These are phyloP conservation scores for Naganishia albida DNA, from an alignment of 1,284 basidiomycete genomes.

Conservation along the genomic window DNA sequence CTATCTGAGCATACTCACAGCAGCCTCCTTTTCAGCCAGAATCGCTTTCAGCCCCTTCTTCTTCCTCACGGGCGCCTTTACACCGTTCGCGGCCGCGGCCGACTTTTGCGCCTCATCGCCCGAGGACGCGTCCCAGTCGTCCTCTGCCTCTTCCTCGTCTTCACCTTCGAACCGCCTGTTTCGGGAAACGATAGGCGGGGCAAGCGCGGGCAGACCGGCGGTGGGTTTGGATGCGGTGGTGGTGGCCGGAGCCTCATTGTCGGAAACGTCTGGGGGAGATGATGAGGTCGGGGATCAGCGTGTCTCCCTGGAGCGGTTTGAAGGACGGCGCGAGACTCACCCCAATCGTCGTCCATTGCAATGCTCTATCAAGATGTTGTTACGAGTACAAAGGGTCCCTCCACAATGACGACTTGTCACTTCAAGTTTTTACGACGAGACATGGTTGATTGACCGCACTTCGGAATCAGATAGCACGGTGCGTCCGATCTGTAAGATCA, in stretches of 20 bases:
- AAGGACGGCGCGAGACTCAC: neutral
- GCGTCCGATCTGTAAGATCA: slow-evolving; percentile 6
- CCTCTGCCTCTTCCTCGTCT: slow-evolving; percentile 78
- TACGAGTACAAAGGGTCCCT: neutral
- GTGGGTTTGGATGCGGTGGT: slow-evolving; percentile 53
- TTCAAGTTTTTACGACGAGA: neutral
- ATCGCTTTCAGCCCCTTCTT: slow-evolving; percentile 87
- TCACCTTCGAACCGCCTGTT: slow-evolving; percentile 80
- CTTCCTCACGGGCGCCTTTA: slow-evolving; percentile 76
- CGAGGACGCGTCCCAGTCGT: slow-evolving; percentile 89
- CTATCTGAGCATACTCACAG: slow-evolving; percentile 36
- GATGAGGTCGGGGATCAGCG: neutral
- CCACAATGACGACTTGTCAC: neutral
- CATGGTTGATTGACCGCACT: neutral
- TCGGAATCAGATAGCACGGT: slow-evolving; percentile 19
- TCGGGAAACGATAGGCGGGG: slow-evolving; percentile 56
- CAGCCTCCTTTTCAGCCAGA: slow-evolving; percentile 82
- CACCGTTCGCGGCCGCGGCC: slow-evolving; percentile 56
- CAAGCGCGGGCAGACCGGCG: slow-evolving; percentile 49
- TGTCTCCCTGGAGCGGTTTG: neutral
- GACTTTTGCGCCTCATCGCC: slow-evolving; percentile 66
- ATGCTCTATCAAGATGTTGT: neutral
- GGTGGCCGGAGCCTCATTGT: slow-evolving; percentile 57
- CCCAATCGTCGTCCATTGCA: slow-evolving; percentile 27
- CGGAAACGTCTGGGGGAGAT: slow-evolving; percentile 56